Percentiles rank a stretch among this genome's conserved stretches.
Conservation (phyloP, 1,139 yeast genomes). For the Geotrichum reessii region DNA sequence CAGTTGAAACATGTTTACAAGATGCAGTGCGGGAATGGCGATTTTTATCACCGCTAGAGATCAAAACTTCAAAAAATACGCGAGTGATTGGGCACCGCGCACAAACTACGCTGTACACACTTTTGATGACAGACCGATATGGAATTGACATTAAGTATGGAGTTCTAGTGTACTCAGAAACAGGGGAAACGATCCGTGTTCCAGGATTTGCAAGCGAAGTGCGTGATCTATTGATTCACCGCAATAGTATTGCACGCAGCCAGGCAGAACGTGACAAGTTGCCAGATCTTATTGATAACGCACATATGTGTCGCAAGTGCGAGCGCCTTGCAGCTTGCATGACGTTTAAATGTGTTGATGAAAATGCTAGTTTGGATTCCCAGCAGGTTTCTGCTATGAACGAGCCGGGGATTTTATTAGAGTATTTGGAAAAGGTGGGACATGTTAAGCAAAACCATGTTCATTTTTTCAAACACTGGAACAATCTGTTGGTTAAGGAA, state of each 20-base stretch:
- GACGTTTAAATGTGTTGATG: constrained; percentile 10
- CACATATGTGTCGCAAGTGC: constrained; percentile 62
- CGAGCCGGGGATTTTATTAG: constrained; percentile 2
- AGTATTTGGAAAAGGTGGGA: constrained; percentile 7
- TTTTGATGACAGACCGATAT: constrained; percentile 75
- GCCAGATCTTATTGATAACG: constrained; percentile 53
- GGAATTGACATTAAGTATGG: constrained; percentile 60
- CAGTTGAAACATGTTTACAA: constrained; percentile 50
- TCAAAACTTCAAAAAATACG: constrained; percentile 69
- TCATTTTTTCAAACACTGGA: constrained; percentile 68
- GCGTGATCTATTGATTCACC: constrained; percentile 57
- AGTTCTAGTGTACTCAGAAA: constrained; percentile 68
- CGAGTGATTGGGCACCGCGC: constrained; percentile 70
- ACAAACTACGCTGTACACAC: constrained; percentile 79
- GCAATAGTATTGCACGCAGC: constrained; percentile 64
- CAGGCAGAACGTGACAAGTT: constrained; percentile 43
- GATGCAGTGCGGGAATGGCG: constrained; percentile 4
- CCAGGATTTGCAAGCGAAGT: constrained; percentile 44
- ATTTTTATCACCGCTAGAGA: constrained; percentile 69
- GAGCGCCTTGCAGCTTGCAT: constrained; percentile 58
- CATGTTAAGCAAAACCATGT: constrained; percentile 4
- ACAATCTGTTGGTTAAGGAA: constrained; percentile 62
- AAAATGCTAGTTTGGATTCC: constrained; percentile 53
- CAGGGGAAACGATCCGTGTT: constrained; percentile 48
- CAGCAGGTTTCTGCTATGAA: background rate